A percentile compares a stretch with the other conserved stretches of the same genome.
These are phyloP conservation scores for Pleurotus sapidus DNA, from an alignment of 768 basidiomycete genomes.

Conservation along the genomic window DNA sequence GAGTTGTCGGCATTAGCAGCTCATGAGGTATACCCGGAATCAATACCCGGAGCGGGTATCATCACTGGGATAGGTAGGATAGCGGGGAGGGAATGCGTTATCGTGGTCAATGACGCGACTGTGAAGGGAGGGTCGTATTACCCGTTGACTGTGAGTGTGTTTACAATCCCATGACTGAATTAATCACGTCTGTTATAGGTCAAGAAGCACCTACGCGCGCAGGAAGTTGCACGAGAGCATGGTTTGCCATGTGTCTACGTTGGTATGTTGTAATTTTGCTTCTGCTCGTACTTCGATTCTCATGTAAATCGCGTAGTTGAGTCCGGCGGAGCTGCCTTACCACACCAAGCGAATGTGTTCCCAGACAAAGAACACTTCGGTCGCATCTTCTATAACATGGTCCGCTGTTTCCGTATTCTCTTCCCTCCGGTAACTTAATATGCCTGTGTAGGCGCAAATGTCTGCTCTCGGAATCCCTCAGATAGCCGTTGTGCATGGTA, in stretches of 20 bases:
- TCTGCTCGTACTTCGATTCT: neutral
- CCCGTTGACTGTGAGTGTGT: conserved; percentile 63
- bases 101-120: conserved; percentile 93
- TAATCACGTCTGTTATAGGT: conserved; percentile 40
- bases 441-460: conserved; percentile 71
- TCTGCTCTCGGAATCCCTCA: conserved; percentile 90
- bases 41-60: conserved; percentile 87
- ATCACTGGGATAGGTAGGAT: conserved; percentile 85
- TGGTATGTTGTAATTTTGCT: conserved; percentile 46
- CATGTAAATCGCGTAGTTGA: conserved; percentile 57
- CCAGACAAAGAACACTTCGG: conserved; percentile 96
- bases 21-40: conserved; percentile 76
- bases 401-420: conserved; percentile 18
- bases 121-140: conserved; percentile 94
- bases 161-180: neutral
- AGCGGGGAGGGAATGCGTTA: conserved; percentile 78
- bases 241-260: conserved; percentile 89
- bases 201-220: conserved; percentile 94
- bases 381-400: conserved; percentile 97
- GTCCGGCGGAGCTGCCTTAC: conserved; percentile 90
- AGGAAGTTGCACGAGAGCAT: conserved; percentile 92
- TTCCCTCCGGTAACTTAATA: too few species aligned
- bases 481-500: conserved; percentile 91
- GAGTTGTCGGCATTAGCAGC: conserved; percentile 87
- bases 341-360: conserved; percentile 88